Base-by-base conservation (phyloP, 768 basidiomycete genomes). In the Mycena galericulata region DNA sequence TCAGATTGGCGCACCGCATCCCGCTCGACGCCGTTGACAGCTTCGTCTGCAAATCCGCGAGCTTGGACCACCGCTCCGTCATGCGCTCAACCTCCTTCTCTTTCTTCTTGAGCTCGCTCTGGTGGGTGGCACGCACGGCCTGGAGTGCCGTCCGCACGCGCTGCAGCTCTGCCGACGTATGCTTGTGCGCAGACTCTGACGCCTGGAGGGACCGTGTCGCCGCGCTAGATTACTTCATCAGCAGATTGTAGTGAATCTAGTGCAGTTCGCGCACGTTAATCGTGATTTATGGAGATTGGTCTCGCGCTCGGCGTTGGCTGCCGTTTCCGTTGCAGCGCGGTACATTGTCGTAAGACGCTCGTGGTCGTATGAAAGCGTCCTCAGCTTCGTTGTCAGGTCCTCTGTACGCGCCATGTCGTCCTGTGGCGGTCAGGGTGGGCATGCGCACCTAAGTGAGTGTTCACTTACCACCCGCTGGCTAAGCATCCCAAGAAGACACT, bases 401-500 rank as follows among this genome's bases (percentile, higher is more conserved):
- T 96, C 95, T 38, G 91, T 89, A n/a, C 89, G 83, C 12, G 87
- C 81, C 89, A 95, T 92, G 77, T 96, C 95, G 74, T 90, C 81
- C 86, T 86, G 65, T 32, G 32, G 27, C 29, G 15, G 9, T 67
- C 0, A 67, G 57, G 10, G 56, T 40, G 49, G 49, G 32, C 47
- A 32, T 2, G 27, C n/a, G 7, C 32, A 34, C 38, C 20, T 4
- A 14, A 20, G 34, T 20, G 45, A 32, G 24, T 26, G n/a, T 12
- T n/a, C 15, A 86, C 92, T 67, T 75, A 96, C 94, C 76, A 93
- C 82, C 74, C 94, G 82, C 77, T 95, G 92, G 63, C 90, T 84
- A 46, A 96, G 82, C 85, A 96, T 85, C 2, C 86, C 85, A 7
- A 95, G 80, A n/a, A 96, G 72, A 77, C 93, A 95, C 77, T 92